These are phyloP conservation scores for Coemansia sp. DNA, from an alignment of 192 early-diverging fungal genomes.

Conservation along the genomic window DNA sequence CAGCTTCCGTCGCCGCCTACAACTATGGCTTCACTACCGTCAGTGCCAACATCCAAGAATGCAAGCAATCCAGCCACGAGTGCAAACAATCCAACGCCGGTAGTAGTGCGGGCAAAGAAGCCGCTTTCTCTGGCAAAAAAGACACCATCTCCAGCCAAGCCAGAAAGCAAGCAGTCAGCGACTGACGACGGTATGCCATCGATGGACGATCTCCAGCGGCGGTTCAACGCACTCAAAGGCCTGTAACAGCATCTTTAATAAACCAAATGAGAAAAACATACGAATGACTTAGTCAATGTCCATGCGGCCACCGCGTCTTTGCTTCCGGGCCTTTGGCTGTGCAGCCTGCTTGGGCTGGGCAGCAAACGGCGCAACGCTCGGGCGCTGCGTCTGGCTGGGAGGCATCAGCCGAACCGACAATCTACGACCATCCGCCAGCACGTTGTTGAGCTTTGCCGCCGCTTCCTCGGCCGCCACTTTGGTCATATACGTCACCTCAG, in stretches of 20 bases:
- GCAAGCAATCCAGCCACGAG: background rate
- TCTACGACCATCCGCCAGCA: slow-evolving; percentile 48
- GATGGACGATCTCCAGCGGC: slow-evolving; percentile 71
- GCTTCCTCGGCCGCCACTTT: slow-evolving; percentile 45
- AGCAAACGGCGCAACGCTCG: slow-evolving; percentile 13
- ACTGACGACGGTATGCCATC: slow-evolving; percentile 56
- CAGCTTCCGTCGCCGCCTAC: slow-evolving; percentile 7
- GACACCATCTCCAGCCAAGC: background rate
- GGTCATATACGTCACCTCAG: slow-evolving; percentile 40
- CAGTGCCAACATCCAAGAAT: background rate
- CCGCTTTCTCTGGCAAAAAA: background rate
- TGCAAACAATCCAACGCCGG: slow-evolving; percentile 2
- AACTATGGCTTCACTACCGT: background rate
- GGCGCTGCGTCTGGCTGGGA: background rate
- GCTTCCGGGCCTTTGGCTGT: slow-evolving; percentile 12
- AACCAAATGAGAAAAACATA: no score
- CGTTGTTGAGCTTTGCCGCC: slow-evolving; percentile 43
- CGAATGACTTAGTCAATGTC: slow-evolving; percentile 29
- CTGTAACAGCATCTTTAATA: slow-evolving; percentile 18
- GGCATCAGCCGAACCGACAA: slow-evolving; percentile 31
- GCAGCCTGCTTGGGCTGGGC: background rate
- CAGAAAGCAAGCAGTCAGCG: slow-evolving; percentile 12
- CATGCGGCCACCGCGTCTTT: slow-evolving; percentile 29
- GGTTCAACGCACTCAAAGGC: slow-evolving; percentile 73
- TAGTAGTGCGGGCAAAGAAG: slow-evolving; percentile 2